These are phyloP conservation scores for Lachancea dasiensis DNA, from an alignment of 805 yeast genomes.

Conservation along the genomic window DNA sequence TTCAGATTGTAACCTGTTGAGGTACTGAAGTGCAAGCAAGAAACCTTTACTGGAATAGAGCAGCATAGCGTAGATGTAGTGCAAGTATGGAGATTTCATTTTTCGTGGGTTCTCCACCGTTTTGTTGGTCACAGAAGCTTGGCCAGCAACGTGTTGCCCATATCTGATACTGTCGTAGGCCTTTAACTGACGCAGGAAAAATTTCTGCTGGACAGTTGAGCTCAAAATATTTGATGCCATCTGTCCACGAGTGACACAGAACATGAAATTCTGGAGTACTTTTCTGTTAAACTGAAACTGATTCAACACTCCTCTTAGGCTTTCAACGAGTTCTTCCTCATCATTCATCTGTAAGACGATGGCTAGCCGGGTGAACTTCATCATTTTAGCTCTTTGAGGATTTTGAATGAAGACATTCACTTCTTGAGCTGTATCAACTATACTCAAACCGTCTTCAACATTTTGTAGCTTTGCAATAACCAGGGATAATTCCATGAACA, in stretches of 20 bases:
- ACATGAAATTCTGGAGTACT: conserved; percentile 57
- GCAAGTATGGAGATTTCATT: conserved; percentile 58
- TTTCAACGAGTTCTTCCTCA: conserved; percentile 45
- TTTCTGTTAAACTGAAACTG: conserved; percentile 72
- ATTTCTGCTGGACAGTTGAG: conserved; percentile 83
- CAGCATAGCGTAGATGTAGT: conserved; percentile 74
- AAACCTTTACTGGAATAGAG: conserved; percentile 78
- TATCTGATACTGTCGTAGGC: conserved; percentile 69
- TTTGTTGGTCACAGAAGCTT: conserved; percentile 63
- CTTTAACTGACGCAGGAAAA: conserved; percentile 80
- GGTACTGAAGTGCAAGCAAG: conserved; percentile 73
- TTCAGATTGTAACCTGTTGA: conserved; percentile 61
- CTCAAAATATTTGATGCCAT: conserved; percentile 56
- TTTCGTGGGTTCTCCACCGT: conserved; percentile 37
- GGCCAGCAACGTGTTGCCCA: conserved; percentile 58
- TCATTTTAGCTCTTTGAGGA: conserved; percentile 49
- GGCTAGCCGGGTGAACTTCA: conserved; percentile 63
- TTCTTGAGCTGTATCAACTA: conserved; percentile 67
- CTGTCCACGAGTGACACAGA: conserved; percentile 54
- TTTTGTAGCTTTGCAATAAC: conserved; percentile 55
- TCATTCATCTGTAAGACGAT: conserved; percentile 49
- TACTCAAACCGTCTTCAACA: conserved; percentile 57
- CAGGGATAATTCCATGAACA: conserved; percentile 75
- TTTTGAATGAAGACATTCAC: conserved; percentile 75
- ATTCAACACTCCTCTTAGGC: conserved; percentile 57